These are phyloP conservation scores for Cicer bijugum DNA, from an alignment of 306 rosid species.

Conservation along the genomic window DNA sequence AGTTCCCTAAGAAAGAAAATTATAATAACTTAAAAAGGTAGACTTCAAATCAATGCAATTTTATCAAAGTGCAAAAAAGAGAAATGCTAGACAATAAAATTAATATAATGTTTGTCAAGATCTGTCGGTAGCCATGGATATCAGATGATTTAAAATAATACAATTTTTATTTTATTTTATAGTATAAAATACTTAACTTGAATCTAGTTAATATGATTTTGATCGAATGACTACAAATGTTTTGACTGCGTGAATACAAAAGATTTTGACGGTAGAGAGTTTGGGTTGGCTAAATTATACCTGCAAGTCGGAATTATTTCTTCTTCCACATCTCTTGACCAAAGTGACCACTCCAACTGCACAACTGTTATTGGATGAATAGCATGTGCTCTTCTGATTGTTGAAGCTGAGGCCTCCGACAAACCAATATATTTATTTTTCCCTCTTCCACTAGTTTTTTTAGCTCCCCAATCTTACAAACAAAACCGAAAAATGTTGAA, in stretches of 20 bases:
- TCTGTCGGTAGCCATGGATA: too few relatives aligned
- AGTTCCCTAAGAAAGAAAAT: constrained; percentile 51
- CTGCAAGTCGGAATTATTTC: constrained; percentile 69
- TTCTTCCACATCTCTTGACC: constrained; percentile 68
- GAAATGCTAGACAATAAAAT: too few relatives aligned
- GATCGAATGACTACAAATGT: neutral
- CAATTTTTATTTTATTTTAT: too few relatives aligned
- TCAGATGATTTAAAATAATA: too few relatives aligned
- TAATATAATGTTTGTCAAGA: too few relatives aligned
- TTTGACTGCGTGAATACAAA: too few relatives aligned
- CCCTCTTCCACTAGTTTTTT: constrained; percentile 70
- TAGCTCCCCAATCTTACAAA: constrained; percentile 63
- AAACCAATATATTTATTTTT: constrained; percentile 64
- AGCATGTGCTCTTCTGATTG: constrained; percentile 79
- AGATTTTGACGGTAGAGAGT: too few relatives aligned
- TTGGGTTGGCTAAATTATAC: constrained; percentile 21
- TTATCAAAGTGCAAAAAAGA: neutral
- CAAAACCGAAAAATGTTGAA: neutral
- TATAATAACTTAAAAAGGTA: neutral
- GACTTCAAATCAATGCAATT: neutral
- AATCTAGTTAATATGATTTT: too few relatives aligned
- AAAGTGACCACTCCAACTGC: constrained; percentile 69
- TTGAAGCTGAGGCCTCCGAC: constrained; percentile 70
- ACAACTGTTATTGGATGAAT: constrained; percentile 72
- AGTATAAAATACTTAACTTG: too few relatives aligned